Evolutionary conservation across 345 rosid genomes (phyloP).

Genomic region (Hypericum androsaemum): DNA sequence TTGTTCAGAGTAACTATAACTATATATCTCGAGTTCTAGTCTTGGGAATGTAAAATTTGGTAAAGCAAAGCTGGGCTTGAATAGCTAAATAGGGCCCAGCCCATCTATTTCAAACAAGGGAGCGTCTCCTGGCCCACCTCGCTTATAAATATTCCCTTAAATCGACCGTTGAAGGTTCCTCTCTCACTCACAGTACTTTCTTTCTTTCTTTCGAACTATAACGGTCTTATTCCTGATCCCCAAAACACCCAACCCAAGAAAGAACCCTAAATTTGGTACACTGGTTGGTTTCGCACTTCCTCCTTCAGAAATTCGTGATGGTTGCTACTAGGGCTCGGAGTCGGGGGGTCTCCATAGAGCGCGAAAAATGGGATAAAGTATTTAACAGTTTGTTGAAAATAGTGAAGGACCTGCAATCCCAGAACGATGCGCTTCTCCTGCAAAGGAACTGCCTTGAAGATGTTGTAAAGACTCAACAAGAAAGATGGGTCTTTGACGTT

Average conservation of each 20-base stretch:
- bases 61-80: no score
- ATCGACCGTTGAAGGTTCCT: no score
- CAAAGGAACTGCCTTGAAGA: slow-evolving; percentile 56
- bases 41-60: no score
- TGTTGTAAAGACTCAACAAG: slow-evolving; percentile 32
- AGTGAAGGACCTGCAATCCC: slow-evolving; percentile 48
- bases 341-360: slow-evolving; percentile 25
- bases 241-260: neutral
- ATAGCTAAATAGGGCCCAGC: no score
- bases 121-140: no score
- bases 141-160: no score
- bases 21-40: no score
- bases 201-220: no score
- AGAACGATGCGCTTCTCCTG: slow-evolving; percentile 44
- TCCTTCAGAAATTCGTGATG: slow-evolving; percentile 13
- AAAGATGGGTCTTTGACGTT: slow-evolving; percentile 40
- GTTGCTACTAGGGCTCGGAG: slow-evolving; percentile 9
- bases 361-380: slow-evolving; percentile 49
- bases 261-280: neutral
- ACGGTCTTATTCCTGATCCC: no score
- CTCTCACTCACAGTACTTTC: no score
- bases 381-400: slow-evolving; percentile 41
- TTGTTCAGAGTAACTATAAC: no score
- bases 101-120: no score
- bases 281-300: neutral